A percentile compares a stretch with the other conserved stretches of the same genome.
phyloP scores from a whole-genome alignment of 768 basidiomycete species.

The Rhizopogon vesiculosus region DNA sequence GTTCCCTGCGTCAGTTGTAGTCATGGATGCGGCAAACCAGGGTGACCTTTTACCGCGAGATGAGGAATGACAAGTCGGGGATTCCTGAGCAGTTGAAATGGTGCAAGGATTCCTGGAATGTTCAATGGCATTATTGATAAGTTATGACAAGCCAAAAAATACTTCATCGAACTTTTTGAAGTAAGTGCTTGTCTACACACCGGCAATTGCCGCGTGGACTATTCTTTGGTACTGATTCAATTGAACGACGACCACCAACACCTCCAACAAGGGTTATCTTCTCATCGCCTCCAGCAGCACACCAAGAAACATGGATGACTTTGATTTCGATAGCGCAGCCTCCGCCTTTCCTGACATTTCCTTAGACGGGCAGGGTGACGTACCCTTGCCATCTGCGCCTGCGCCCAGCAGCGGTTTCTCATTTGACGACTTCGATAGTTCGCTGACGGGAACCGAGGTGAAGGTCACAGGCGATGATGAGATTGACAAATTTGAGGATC shows the following conservation, averaged over 20 bases:
- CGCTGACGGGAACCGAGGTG: conserved; percentile 43
- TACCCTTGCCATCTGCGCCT: conserved; percentile 36
- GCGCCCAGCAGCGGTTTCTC: conserved; percentile 47
- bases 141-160: too few species aligned
- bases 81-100: conserved; percentile 64
- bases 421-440: conserved; percentile 60
- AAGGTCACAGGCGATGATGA: conserved; percentile 85
- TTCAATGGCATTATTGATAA: conserved; percentile 60
- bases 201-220: not conserved
- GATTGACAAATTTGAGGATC: conserved; percentile 78
- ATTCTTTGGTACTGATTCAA: not conserved
- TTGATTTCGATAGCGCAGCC: conserved; percentile 80
- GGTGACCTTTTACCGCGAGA: conserved; percentile 60
- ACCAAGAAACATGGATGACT: conserved; percentile 34
- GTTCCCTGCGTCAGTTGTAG: conserved; percentile 7
- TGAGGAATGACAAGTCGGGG: conserved; percentile 68
- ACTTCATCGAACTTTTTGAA: too few species aligned
- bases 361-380: conserved; percentile 59
- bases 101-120: conserved; percentile 62
- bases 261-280: not conserved
- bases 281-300: not conserved
- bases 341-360: conserved; percentile 85
- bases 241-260: not conserved
- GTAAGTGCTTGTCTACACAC: not conserved
- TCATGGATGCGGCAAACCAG: not conserved